Conservation (phyloP, 2,329 filamentous ascomycete genomes). For the Chrysoporthe cubensis region DNA sequence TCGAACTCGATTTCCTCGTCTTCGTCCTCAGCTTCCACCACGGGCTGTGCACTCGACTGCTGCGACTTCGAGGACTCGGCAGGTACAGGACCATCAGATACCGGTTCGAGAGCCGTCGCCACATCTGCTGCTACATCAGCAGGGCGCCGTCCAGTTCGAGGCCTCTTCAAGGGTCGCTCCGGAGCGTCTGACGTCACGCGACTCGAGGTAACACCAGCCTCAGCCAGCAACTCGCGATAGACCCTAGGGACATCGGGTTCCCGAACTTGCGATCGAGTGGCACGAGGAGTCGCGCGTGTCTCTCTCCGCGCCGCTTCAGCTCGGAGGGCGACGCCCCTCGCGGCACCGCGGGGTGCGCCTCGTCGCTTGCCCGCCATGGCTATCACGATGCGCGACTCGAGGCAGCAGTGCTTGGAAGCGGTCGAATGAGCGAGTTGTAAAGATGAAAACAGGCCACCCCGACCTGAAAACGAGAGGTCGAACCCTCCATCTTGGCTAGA, state of each 20-base stretch:
- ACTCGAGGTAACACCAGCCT: constrained; percentile 47
- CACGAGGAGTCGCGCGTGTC: constrained; percentile 29
- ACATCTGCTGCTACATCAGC: constrained; percentile 4
- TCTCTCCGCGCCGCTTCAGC: constrained; percentile 22
- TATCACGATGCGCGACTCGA: constrained; percentile 2
- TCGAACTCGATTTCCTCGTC: constrained; percentile 53
- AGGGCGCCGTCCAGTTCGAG: constrained; percentile 40
- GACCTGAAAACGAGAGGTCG: background rate
- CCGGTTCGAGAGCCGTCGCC: background rate
- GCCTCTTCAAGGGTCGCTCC: constrained; percentile 49
- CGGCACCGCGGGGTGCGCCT: constrained; percentile 13
- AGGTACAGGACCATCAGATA: background rate
- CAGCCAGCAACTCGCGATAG: constrained; percentile 54
- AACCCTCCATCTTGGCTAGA: constrained; percentile 2
- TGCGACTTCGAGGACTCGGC: background rate
- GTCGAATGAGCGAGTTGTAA: background rate
- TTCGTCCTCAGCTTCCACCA: constrained; percentile 36
- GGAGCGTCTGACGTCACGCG: constrained; percentile 33
- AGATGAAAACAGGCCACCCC: background rate
- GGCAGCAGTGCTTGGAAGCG: too few species aligned
- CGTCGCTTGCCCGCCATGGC: constrained; percentile 25
- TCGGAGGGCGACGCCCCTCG: constrained; percentile 18
- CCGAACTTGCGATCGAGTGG: constrained; percentile 34
- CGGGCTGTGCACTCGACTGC: background rate
- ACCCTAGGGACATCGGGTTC: constrained; percentile 41